phyloP scores from a whole-genome alignment of 352 stramenopile species.

The Phytopythium delawarense region DNA sequence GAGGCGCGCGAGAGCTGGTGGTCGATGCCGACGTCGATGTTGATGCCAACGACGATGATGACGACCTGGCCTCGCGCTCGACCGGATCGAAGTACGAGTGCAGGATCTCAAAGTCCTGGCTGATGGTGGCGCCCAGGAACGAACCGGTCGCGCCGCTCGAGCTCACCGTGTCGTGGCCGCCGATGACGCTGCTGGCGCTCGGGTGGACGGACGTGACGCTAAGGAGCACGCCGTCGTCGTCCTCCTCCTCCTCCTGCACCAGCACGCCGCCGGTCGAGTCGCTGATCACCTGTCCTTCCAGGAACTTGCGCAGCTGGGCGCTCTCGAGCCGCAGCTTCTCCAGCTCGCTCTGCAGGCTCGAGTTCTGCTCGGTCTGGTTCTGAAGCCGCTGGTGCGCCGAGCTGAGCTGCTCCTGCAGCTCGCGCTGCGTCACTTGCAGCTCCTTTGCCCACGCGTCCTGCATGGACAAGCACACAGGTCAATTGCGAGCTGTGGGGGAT shows the following conservation, averaged over 20 bases:
- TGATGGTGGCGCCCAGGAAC: constrained; percentile 62
- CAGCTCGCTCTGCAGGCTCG: constrained; percentile 62
- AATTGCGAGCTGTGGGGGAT: not conserved
- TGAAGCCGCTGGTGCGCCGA: constrained; percentile 64
- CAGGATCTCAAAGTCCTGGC: constrained; percentile 69
- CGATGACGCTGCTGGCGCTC: constrained; percentile 9
- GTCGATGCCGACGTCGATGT: not conserved
- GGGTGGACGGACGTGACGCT: constrained; percentile 49
- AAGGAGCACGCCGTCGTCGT: constrained; percentile 70
- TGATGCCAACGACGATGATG: not conserved
- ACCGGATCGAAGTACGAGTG: constrained; percentile 68
- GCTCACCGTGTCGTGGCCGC: constrained; percentile 8
- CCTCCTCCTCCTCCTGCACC: constrained; percentile 72
- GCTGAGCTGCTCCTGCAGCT: constrained; percentile 65
- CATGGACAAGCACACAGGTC: not conserved
- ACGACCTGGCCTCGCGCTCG: not conserved
- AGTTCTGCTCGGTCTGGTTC: constrained; percentile 68
- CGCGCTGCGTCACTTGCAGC: constrained; percentile 72
- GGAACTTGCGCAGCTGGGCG: constrained; percentile 39
- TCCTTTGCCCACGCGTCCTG: constrained; percentile 84
- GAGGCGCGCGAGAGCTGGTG: constrained; percentile 1
- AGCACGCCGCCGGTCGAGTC: constrained; percentile 54
- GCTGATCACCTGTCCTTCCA: constrained; percentile 78
- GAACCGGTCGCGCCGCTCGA: constrained; percentile 16
- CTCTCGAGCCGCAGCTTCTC: constrained; percentile 66